Percentiles rank a stretch among this genome's conserved stretches.
phyloP scores from a whole-genome alignment of 371 early-diverging fungal genomes.

The Mucor saturninus region DNA sequence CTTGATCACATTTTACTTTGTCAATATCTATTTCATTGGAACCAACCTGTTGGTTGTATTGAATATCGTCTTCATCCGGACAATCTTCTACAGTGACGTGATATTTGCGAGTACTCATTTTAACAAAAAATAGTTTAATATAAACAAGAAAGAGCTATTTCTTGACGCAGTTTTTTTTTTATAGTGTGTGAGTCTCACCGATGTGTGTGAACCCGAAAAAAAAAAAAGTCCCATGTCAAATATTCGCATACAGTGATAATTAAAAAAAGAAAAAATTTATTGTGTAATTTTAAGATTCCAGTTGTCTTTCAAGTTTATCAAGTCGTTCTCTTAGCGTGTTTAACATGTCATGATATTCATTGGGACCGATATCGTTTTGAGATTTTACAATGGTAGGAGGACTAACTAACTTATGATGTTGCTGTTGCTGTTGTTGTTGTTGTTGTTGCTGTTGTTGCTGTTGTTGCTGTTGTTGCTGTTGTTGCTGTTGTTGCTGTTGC shows the following conservation, averaged over 20 bases:
- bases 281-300: constrained; percentile 21
- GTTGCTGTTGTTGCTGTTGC: not conserved
- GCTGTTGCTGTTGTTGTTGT: not conserved
- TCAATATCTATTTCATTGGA: constrained; percentile 6
- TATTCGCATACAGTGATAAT: too few species aligned
- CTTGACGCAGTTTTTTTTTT: not conserved
- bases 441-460: too few species aligned
- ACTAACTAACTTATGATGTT: not conserved
- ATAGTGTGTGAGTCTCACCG: not conserved
- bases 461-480: too few species aligned
- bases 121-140: not conserved
- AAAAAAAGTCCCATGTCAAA: too few species aligned
- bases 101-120: constrained; percentile 16
- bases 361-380: constrained; percentile 36
- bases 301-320: constrained; percentile 33
- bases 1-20: not conserved
- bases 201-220: too few species aligned
- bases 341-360: constrained; percentile 33
- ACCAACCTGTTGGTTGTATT: not conserved
- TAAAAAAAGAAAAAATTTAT: not conserved
- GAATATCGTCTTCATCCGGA: constrained; percentile 19
- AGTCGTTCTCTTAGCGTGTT: constrained; percentile 30
- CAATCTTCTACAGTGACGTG: constrained; percentile 29
- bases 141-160: constrained; percentile 9
- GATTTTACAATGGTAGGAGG: constrained; percentile 37